These are phyloP conservation scores for Cladosporium sp. DNA, from an alignment of 2,329 filamentous ascomycete species.

Conservation along the genomic window DNA sequence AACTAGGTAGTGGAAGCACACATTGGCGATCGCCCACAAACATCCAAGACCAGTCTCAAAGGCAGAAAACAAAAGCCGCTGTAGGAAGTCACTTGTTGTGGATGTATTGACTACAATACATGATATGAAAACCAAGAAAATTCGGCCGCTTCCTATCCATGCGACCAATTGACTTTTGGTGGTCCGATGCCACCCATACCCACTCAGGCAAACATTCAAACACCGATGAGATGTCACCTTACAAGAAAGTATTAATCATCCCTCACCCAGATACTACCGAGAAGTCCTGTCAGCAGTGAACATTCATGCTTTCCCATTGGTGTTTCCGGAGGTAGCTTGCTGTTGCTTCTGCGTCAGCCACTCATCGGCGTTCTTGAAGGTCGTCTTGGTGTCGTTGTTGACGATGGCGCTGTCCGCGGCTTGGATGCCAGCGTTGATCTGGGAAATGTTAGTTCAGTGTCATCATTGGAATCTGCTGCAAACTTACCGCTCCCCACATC, in stretches of 20 bases:
- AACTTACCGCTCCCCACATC: conserved; percentile 65
- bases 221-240: background rate
- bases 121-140: background rate
- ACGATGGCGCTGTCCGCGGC: conserved; percentile 51
- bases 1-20: too few relatives aligned
- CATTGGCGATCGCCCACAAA: too few relatives aligned
- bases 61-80: background rate
- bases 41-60: too few relatives aligned
- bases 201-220: background rate
- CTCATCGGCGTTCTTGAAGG: conserved; percentile 60
- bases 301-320: background rate
- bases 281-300: background rate
- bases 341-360: conserved; percentile 51
- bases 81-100: background rate
- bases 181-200: background rate
- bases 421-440: conserved; percentile 62
- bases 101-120: background rate
- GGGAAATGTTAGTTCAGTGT: conserved; percentile 16
- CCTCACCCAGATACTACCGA: background rate
- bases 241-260: background rate
- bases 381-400: conserved; percentile 46
- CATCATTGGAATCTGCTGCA: background rate
- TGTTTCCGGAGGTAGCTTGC: conserved; percentile 1
- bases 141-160: background rate
- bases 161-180: background rate